A percentile compares a stretch with the other conserved stretches of the same genome.
Conservation (phyloP, 202 grass and related monocot species). For the Panicum virgatum region DNA sequence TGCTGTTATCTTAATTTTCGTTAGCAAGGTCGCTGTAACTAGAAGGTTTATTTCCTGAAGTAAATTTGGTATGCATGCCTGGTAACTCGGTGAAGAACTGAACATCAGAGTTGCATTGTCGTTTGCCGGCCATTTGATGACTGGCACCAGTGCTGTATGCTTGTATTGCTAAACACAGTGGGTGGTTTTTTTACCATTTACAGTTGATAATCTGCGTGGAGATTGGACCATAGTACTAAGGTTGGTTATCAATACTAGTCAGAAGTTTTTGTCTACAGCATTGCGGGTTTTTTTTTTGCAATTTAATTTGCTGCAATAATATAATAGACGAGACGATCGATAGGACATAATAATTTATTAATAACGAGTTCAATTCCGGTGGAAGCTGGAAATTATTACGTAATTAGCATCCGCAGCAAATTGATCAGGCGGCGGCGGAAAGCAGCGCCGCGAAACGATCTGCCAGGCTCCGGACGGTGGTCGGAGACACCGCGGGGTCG, state of each 20-base stretch:
- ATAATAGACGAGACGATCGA: neutral
- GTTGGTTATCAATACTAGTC: neutral
- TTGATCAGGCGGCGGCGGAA: neutral
- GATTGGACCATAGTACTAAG: neutral
- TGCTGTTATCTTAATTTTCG: neutral
- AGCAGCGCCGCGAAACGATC: slow-evolving; percentile 46
- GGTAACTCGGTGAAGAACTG: neutral
- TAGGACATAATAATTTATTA: neutral
- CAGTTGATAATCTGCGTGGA: neutral
- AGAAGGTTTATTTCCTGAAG: neutral
- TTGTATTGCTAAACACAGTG: neutral
- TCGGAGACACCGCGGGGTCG: slow-evolving; percentile 53
- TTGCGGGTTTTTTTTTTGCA: too few relatives aligned
- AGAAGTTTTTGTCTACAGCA: neutral
- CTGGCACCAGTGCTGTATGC: neutral
- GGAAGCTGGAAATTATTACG: too few relatives aligned
- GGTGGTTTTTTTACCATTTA: neutral
- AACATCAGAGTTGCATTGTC: neutral
- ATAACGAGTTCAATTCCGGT: neutral
- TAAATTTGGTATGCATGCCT: neutral
- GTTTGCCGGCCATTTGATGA: neutral
- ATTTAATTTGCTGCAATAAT: neutral
- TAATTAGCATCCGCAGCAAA: neutral
- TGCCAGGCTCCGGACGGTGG: slow-evolving; percentile 59
- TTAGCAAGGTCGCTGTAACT: neutral